phyloP scores from a whole-genome alignment of 208 protist species.

The Wallacemonas sp. region DNA sequence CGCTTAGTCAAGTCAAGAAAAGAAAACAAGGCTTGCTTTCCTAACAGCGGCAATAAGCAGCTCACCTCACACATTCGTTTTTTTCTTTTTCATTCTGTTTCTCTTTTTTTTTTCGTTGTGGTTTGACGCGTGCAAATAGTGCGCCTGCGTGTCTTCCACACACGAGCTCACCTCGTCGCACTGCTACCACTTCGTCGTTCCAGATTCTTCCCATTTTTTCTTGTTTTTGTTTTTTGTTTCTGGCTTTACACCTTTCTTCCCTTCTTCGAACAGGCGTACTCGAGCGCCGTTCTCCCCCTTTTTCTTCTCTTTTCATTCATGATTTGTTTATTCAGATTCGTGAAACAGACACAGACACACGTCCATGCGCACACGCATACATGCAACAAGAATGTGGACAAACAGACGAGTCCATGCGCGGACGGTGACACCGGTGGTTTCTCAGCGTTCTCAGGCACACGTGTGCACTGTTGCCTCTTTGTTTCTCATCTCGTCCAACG shows the following conservation, averaged over 20 bases:
- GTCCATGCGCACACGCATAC: no score
- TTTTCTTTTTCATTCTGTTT: background rate
- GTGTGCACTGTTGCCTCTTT: no score
- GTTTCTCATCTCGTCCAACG: no score
- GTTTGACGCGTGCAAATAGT: background rate
- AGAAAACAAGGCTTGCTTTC: background rate
- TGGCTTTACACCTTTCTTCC: background rate
- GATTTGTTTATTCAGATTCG: background rate
- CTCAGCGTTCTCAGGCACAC: no score
- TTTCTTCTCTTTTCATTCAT: constrained; percentile 15
- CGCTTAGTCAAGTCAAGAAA: constrained; percentile 1
- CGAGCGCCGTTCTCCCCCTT: background rate
- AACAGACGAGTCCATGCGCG: no score
- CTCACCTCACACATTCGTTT: background rate
- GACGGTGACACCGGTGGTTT: no score
- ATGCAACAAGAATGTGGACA: no score
- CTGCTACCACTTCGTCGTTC: background rate
- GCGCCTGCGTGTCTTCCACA: no score
- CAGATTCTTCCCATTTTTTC: background rate
- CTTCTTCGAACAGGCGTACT: background rate
- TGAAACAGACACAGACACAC: background rate
- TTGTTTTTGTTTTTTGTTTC: background rate
- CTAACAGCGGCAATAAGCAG: background rate
- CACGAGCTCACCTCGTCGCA: background rate
- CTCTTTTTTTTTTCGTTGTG: constrained; percentile 5